Evolutionary conservation across 176 grass and related monocot genomes (phyloP), one percentile per base, ranked within the genome.

Genomic region (Cenchrus americanus): DNA sequence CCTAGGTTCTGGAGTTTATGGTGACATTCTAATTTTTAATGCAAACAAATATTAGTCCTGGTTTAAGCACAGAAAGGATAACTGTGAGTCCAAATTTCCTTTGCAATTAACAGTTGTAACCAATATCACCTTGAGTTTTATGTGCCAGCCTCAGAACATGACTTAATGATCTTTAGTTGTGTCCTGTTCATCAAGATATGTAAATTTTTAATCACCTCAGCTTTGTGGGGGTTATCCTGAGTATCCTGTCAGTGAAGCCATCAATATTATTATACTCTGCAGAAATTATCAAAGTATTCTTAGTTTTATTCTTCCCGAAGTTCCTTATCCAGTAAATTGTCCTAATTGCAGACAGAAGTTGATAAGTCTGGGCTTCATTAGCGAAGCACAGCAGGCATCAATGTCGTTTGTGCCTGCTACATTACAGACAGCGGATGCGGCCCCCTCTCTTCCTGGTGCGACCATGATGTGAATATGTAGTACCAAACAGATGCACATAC

Each of bases 391-490:
- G 82, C 89, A 92, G 73, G 52, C 85, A 62, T 23, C 82, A 67
- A 81, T 79, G 57, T 66, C 91, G 8, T 92, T 90, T 85, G 83
- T 73, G 66, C 84, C 93, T 24, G 69, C 85, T 80, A 60, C 87
- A 69, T 73, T 92, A 62, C 87, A 83, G 30, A 80, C 89, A 53
- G 69, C 87, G n/a, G 92, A 92, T 51, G 41, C 87, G 41, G 78
- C 77, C 41, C 83, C 92, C 71, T 94, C 91, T 55, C 76, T 94
- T 88, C 85, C 92, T 77, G 87, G 96, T 68, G 78, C 93, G 65
- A 89, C 87, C 34, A 76, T 92, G 22, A 91, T 85, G 75, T 98
- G 91, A 98, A 61, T 82, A 48, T 54, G 13, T 73, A 46, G 66
- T 53, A 24, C 71, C 47, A 26, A 71, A 53, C 58, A 64, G 48